Percentiles rank a stretch among this genome's conserved stretches.
Conservation (phyloP, 192 early-diverging fungal genomes). For the Rhizoclosmatium sp. region DNA sequence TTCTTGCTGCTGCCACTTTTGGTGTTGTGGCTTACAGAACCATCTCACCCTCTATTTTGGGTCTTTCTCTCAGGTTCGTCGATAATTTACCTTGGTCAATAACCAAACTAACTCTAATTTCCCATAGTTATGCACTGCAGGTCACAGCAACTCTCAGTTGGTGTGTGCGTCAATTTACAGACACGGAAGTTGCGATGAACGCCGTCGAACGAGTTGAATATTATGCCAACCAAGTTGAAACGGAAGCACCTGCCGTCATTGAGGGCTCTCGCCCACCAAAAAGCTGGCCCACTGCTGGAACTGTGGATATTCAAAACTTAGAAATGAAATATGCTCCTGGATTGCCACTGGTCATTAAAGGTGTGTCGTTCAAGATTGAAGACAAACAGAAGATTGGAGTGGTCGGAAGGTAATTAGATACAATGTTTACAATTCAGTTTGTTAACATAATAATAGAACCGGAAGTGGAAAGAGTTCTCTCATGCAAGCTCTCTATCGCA, state of each 20-base stretch:
- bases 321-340: constrained; percentile 53
- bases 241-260: constrained; percentile 49
- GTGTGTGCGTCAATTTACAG: constrained; percentile 73
- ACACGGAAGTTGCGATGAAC: constrained; percentile 65
- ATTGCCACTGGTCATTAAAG: constrained; percentile 58
- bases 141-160: constrained; percentile 77
- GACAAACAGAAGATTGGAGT: constrained; percentile 58
- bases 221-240: constrained; percentile 45
- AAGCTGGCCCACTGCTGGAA: constrained; percentile 58
- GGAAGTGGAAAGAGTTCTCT: constrained; percentile 87
- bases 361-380: constrained; percentile 45
- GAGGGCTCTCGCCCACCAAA: constrained; percentile 39
- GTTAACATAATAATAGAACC: constrained; percentile 49
- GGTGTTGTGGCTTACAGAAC: constrained; percentile 58
- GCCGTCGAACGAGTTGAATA: constrained; percentile 61
- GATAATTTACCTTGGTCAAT: not conserved
- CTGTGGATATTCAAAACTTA: constrained; percentile 52
- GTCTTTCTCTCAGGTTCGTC: constrained; percentile 65
- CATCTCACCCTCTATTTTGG: constrained; percentile 70
- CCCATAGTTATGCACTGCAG: constrained; percentile 75
- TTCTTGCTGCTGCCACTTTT: constrained; percentile 72
- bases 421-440: not conserved
- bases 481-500: constrained; percentile 74
- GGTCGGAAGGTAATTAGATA: constrained; percentile 46
- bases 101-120: constrained; percentile 13